A percentile compares a stretch with the other conserved stretches of the same genome.
Conservation (phyloP, 106 monocot species). For the Cymbidium sinense region DNA sequence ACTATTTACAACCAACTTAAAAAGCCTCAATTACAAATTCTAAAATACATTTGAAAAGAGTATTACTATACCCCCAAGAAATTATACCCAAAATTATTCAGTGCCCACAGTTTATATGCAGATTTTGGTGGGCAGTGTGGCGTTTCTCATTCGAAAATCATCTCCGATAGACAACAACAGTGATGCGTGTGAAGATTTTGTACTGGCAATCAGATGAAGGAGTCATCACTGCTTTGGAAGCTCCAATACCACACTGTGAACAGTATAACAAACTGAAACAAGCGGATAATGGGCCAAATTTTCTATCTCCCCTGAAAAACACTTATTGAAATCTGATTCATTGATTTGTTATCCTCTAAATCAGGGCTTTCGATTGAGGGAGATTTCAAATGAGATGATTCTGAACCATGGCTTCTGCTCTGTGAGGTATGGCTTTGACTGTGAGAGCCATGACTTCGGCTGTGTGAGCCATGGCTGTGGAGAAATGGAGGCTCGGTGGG, state of each 20-base stretch:
- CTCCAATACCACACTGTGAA: not conserved
- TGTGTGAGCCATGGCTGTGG: not conserved
- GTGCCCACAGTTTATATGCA: too few species aligned
- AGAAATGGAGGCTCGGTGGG: slow-evolving; percentile 8
- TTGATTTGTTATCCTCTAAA: not conserved
- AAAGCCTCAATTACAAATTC: too few species aligned
- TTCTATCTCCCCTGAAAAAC: not conserved
- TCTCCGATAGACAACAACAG: too few species aligned
- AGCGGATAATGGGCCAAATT: not conserved
- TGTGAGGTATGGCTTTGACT: not conserved
- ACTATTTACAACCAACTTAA: too few species aligned
- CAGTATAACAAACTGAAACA: not conserved
- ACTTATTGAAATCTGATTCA: slow-evolving; percentile 1
- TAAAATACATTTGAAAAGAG: too few species aligned
- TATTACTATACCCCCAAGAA: too few species aligned
- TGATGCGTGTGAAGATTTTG: not conserved
- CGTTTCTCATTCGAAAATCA: too few species aligned
- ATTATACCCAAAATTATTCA: too few species aligned
- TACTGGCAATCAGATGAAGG: not conserved
- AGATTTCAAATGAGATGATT: not conserved
- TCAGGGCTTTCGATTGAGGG: not conserved
- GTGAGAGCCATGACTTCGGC: not conserved
- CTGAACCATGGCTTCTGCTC: not conserved
- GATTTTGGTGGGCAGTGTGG: too few species aligned
- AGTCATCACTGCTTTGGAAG: not conserved